Base-by-base conservation (phyloP, 129 eudicot species). In the Helianthus tuberosus region DNA sequence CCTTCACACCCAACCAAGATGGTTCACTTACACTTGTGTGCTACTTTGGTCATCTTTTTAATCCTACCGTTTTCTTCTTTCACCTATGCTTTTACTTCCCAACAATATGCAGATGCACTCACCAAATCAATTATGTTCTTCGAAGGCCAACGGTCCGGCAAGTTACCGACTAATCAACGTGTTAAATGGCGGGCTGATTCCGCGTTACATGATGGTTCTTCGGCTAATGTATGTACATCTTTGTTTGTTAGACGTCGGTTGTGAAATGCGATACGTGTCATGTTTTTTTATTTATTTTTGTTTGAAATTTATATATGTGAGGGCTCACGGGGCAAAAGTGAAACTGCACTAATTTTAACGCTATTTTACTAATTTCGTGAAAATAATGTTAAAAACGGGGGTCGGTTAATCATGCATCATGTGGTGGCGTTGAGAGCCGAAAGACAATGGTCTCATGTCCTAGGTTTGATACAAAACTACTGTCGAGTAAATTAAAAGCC, bases 81-180 rank as follows among this genome's bases (percentile, higher is more conserved):
- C 52, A 44, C 74, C 58, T 70, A 57, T 55, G 85, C 92, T 64
- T 90, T 94, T 84, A 88, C 88, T 66, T 29, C 89, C 17, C 77
- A 77, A 47, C 89, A 94, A 27, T 94, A 94, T 59, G 61, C 78
- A 0, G 73, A 76, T 36, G 98, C 98, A 52, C 93, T 94, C 17
- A 77, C 88, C 13, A 94, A 94, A 71, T 90, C 97, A 0, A 81
- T 94, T 59, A 64, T 90, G 73, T 94, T 94, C 75, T 94, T 88
- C 53, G 91, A 94, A 35, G 97, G 96, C 15, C 98, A 94, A 82
- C 79, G 98, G 52, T 94, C 98, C 7, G 98, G 98, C 11, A 79
- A 64, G 75, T 63, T 91, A 41, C 96, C 98, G 0, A 0, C 84
- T 0, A 79, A 61, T 72, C 98, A 94, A 60, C 93, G 89, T 43